Base-by-base conservation (phyloP, 192 early-diverging fungal species). In the Podila epicladia region DNA sequence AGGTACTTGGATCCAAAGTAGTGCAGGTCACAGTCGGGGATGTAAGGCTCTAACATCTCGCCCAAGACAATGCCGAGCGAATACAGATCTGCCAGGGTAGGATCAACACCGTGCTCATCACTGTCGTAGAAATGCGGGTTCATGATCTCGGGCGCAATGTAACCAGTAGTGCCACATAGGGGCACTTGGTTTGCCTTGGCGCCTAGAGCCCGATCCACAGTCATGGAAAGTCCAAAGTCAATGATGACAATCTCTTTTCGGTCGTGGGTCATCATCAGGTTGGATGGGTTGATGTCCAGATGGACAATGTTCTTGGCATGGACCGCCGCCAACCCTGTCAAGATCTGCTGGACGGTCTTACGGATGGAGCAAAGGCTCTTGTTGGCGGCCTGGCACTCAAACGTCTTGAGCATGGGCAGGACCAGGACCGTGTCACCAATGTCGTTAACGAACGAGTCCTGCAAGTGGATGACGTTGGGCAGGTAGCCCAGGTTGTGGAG, bases 41-140 rank as follows among this genome's bases (percentile, higher is more conserved):
- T 73, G 65, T 90, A 95, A 53, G 87, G 86, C 82, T 94, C 92
- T 32, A 95, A 83, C 91, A 91, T 89, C 87, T 91, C 91, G 20
- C 94, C 94, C 17, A 93, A 65, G 13, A 95, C 87, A 24, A 92
- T 83, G 53, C 94, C 94, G 5, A 89, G 86, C 29, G 89, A 88
- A 65, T 93, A 94, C 26, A 94, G 64, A 73, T 95, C 94, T 0
- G 91, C 87, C 11, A 85, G 53, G 38, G 89, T 83, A 0, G 71
- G 67, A n/a, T 86, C 88, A 24, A 53, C 19, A 53, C 53, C 53
- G 24, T 55, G 53, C 22, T 55, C 53, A 26, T 58, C 58, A 1
- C 29, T 22, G 13, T 73, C 71, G 9, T 73, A 80, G n/a, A 50
- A 45, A 37, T 37, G 35, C 35, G 35, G 35, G 35, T 82, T 51